Evolutionary conservation across 352 stramenopile species (phyloP), one percentile per base, ranked within the genome.

Genomic region (Phytophthora meadii): DNA sequence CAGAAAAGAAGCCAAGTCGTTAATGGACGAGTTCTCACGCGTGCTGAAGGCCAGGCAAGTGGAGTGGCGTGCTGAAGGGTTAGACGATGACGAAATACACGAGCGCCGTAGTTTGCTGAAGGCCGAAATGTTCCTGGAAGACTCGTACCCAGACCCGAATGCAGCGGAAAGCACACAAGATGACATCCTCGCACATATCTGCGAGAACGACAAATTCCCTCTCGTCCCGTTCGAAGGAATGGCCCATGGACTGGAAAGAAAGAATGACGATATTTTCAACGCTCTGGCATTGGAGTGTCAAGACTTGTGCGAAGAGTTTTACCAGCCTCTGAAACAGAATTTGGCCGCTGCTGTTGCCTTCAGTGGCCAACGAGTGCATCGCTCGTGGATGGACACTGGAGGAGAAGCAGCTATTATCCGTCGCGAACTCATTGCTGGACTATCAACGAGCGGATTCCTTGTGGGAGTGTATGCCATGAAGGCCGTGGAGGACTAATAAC

Each of bases 261-360:
- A 76, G 27, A 79, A 81, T 49, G 78, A 87, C 52, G 78, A 87
- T 32, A 67, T 84, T 25, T 87, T 81, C 57, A 74, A 84, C 36
- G 75, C 75, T 5, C 49, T 87, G 15, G 66, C 75, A 3, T 61
- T 79, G 15, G 67, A 84, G 58, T 76, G 56, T 37, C 65, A 77
- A 12, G 59, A 69, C 36, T 24, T 87, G 27, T 84, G 75, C 17
- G 24, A 68, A 28, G 55, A 66, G 22, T 70, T 82, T 8, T 77
- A 77, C 40, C 72, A 70, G 60, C 75, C 74, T 2, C 45, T 87
- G 30, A 76, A 82, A 46, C 46, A 64, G n/a, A 56, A 41, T 2
- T 44, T 87, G 12, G 45, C 44, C 2, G 42, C 70, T 17, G 37
- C 52, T 5, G 40, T 72, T 15, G 58, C 45, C 3, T 42, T 76